A percentile compares a stretch with the other conserved stretches of the same genome.
phyloP scores from a whole-genome alignment of 257 asterid species.

The Nicotiana obtusifolia region DNA sequence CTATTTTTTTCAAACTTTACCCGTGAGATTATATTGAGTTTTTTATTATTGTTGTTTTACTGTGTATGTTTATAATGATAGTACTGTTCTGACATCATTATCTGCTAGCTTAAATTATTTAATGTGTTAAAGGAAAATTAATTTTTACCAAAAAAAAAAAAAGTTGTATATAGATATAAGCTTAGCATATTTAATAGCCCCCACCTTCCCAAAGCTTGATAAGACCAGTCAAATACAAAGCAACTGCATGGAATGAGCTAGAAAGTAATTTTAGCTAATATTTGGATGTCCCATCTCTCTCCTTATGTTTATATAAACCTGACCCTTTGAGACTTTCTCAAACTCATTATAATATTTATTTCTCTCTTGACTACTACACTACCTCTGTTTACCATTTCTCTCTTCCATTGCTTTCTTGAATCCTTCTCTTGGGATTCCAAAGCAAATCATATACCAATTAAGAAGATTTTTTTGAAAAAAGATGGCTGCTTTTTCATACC shows the following conservation, averaged over 20 bases:
- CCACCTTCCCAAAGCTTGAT: conserved; percentile 13
- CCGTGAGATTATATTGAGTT: no score
- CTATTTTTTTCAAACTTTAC: no score
- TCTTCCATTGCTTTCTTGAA: conserved; percentile 37
- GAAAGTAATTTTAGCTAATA: background rate
- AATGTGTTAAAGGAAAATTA: background rate
- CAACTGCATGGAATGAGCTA: conserved; percentile 16
- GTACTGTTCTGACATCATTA: background rate
- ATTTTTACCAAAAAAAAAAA: background rate
- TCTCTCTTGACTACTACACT: background rate
- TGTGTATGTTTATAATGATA: background rate
- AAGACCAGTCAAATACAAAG: conserved; percentile 34
- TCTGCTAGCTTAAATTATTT: background rate
- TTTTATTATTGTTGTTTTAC: no score
- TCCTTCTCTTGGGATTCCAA: conserved; percentile 14
- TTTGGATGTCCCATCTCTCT: conserved; percentile 3
- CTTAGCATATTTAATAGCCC: conserved; percentile 15
- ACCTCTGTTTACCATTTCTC: conserved; percentile 12
- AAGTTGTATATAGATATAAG: conserved; percentile 17
- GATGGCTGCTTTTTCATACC: conserved; percentile 45
- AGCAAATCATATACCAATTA: background rate
- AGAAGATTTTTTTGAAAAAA: conserved; percentile 8
- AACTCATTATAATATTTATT: conserved; percentile 24
- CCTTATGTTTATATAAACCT: conserved; percentile 41
- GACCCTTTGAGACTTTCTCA: conserved; percentile 25